Percentiles rank a stretch among this genome's conserved stretches.
phyloP scores from a whole-genome alignment of 257 asterid genomes.

The Solanum phureja region DNA sequence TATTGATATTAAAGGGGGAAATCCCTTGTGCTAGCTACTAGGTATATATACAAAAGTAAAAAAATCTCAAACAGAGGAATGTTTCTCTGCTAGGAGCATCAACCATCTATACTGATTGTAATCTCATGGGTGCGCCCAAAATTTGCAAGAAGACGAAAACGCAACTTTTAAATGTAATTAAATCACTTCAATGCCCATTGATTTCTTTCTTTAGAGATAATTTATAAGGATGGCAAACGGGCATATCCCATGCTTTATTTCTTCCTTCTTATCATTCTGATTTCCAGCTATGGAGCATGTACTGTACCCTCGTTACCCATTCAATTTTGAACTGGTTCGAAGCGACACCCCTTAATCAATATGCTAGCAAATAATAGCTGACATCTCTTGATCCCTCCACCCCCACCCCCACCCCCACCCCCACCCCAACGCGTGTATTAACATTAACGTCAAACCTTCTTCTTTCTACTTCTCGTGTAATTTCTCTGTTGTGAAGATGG shows the following conservation, averaged over 20 bases:
- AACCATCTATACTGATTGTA: neutral
- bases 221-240: neutral
- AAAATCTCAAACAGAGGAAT: neutral
- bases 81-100: neutral
- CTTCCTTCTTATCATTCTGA: neutral
- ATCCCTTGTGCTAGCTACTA: neutral
- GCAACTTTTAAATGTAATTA: neutral
- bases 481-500: neutral
- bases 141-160: neutral
- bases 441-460: neutral
- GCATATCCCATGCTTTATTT: neutral
- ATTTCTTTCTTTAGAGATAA: neutral
- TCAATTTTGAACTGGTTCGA: neutral
- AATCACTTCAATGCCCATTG: neutral
- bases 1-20: neutral
- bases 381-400: neutral
- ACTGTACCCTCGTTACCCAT: neutral
- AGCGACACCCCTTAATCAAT: neutral
- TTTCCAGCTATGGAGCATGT: neutral
- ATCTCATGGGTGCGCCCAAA: neutral
- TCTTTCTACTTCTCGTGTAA: neutral
- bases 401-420: too few species aligned
- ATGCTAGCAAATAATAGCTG: neutral
- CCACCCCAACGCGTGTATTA: neutral
- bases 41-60: neutral